phyloP scores from a whole-genome alignment of 2,329 filamentous ascomycete genomes.

The Apiospora aurea region DNA sequence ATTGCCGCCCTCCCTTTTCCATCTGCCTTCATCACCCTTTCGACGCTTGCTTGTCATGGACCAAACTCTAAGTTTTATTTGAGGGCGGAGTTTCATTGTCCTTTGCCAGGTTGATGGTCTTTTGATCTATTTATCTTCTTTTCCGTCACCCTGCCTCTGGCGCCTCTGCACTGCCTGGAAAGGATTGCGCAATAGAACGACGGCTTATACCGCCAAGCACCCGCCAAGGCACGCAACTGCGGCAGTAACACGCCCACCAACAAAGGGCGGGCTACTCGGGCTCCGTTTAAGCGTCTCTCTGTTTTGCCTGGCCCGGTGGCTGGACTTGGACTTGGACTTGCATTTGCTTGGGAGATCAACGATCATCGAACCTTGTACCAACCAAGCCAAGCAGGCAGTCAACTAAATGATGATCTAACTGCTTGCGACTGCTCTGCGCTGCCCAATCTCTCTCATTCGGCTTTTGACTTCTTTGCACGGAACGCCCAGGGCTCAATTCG shows the following conservation, averaged over 20 bases:
- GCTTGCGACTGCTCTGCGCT: background rate
- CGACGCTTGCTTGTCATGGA: conserved; percentile 14
- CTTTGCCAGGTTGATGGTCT: background rate
- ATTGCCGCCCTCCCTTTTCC: conserved; percentile 10
- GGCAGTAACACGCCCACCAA: background rate
- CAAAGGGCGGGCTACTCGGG: conserved; percentile 12
- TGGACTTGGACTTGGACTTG: background rate
- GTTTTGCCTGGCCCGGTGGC: background rate
- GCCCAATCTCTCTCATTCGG: background rate
- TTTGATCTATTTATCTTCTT: too few relatives aligned
- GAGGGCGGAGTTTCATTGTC: background rate
- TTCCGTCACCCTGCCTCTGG: background rate
- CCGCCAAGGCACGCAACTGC: background rate
- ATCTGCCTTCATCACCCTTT: background rate
- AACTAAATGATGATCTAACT: background rate
- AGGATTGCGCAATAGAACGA: background rate
- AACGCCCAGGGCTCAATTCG: background rate
- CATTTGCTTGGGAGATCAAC: background rate
- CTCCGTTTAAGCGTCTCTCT: conserved; percentile 6
- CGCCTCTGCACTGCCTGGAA: background rate
- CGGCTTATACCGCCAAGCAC: background rate
- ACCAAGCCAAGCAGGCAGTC: background rate
- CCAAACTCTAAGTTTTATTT: background rate
- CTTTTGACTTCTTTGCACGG: background rate
- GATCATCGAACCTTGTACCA: background rate